phyloP scores from a whole-genome alignment of 1,139 yeast genomes.

The Taphrina betulina region DNA sequence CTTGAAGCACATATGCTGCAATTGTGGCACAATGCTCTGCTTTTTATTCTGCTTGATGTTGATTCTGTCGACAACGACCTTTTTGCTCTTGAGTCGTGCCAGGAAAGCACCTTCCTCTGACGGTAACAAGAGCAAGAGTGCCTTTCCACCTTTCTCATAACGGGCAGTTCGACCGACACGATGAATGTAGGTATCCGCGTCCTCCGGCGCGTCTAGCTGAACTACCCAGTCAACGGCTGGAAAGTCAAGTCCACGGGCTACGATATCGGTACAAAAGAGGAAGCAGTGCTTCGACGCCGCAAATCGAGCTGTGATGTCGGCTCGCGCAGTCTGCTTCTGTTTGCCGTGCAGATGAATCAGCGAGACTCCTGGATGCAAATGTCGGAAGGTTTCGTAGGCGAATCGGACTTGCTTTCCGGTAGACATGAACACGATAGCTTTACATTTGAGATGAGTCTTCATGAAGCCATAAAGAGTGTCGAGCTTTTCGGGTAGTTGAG shows the following conservation, averaged over 20 bases:
- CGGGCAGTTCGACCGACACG: conserved; percentile 97
- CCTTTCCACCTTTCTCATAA: conserved; percentile 84
- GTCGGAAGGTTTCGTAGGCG: conserved; percentile 85
- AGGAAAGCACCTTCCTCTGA: conserved; percentile 78
- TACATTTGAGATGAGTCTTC: conserved; percentile 79
- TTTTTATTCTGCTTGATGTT: conserved; percentile 74
- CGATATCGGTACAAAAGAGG: conserved; percentile 92
- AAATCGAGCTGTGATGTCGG: conserved; percentile 84
- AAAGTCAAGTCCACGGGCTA: conserved; percentile 95
- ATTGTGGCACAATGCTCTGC: conserved; percentile 74
- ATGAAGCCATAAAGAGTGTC: conserved; percentile 86
- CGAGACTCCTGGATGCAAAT: conserved; percentile 93
- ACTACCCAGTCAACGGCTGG: conserved; percentile 98
- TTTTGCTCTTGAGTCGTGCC: conserved; percentile 59
- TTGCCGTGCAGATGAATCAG: conserved; percentile 89
- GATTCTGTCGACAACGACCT: conserved; percentile 68
- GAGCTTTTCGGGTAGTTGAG: conserved; percentile 74
- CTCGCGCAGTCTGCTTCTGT: conserved; percentile 88
- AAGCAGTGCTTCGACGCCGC: conserved; percentile 84
- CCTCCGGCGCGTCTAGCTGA: conserved; percentile 96
- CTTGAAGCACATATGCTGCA: conserved; percentile 86
- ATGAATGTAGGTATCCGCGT: conserved; percentile 89
- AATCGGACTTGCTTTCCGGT: conserved; percentile 94
- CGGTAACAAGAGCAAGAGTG: conserved; percentile 78
- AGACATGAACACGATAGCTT: conserved; percentile 83